phyloP scores from a whole-genome alignment of 2,329 filamentous ascomycete species.

The Zymoseptoria passerinii region DNA sequence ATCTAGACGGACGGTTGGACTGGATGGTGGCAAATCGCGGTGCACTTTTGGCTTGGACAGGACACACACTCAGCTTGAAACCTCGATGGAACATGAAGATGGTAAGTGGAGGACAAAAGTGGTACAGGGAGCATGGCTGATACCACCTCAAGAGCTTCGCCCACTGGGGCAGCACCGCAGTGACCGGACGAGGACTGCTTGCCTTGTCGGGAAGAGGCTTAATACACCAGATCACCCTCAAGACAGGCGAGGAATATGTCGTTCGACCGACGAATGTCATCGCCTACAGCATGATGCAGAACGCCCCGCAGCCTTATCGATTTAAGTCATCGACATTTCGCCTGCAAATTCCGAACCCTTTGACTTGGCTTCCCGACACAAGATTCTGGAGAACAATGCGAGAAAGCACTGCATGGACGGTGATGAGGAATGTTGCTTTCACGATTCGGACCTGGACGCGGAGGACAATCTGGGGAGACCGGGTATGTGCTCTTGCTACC shows the following conservation, averaged over 20 bases:
- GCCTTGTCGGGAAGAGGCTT: conserved; percentile 81
- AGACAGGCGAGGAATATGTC: conserved; percentile 78
- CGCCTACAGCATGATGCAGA: conserved; percentile 71
- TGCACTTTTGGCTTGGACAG: conserved; percentile 92
- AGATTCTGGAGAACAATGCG: conserved; percentile 67
- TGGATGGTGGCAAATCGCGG: conserved; percentile 88
- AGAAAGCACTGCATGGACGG: conserved; percentile 64
- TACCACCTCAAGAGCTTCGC: conserved; percentile 51
- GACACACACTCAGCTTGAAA: conserved; percentile 69
- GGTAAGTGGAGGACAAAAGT: conserved; percentile 30
- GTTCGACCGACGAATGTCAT: conserved; percentile 85
- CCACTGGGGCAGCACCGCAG: conserved; percentile 83
- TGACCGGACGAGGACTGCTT: conserved; percentile 80
- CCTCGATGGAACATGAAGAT: conserved; percentile 68
- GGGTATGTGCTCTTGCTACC: conserved; percentile 41
- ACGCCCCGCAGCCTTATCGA: conserved; percentile 72
- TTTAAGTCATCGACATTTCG: conserved; percentile 68
- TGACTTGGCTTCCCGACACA: conserved; percentile 57
- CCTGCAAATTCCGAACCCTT: conserved; percentile 67
- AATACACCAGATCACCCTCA: conserved; percentile 75
- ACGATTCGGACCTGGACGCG: conserved; percentile 66
- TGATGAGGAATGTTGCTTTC: conserved; percentile 56
- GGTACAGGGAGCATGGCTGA: conserved; percentile 28
- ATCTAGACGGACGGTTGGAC: conserved; percentile 87
- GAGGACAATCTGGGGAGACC: conserved; percentile 84